Base-by-base conservation (phyloP, 2,329 filamentous ascomycete genomes). In the Ilyonectria destructans region DNA sequence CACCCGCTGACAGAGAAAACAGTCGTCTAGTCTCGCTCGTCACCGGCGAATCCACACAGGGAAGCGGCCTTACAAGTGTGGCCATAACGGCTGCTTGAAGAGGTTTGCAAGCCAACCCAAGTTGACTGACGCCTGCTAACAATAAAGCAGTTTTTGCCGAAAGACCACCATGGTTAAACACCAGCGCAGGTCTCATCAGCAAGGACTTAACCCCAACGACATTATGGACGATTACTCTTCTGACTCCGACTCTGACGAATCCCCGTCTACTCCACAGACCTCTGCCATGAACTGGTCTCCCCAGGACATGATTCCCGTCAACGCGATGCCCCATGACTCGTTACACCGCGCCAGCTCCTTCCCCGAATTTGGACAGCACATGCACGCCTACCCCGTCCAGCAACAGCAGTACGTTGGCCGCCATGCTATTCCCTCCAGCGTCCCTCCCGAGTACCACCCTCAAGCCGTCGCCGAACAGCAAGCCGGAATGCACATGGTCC, bases 121-220 rank as follows among this genome's bases (percentile, higher is more conserved):
- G 33, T 49, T 15, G 19, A 7, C 52, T 54, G 46, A 17, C 48
- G 17, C 51, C 15, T 67, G 68, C 73, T 78, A 63, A 78, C 71
- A 49, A 40, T n/a, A 15, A 26, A 29, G 35, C 71, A 92, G 91
- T 79, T 93, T 93, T 78, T 93, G 91, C 80, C 86, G 91, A 62
- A 93, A 93, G 79, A 92, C 90, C 6, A 92, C 90, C 62, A 90
- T 91, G 89, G 88, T 91, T 62, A 91, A 91, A 80, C 89, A 91
- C 77, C 88, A 91, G 76, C 83, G 89, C 59, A 84, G 88, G 29
- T 89, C 88, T 2, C 89, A 91, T 75, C 88, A 90, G 74, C 85
- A 88, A 70, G 86, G 89, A 43, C 81, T 88, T 62, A 84, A 89
- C 72, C 84, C 86, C 46, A 86, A 87, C 61, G 88, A 90, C 72